Evolutionary conservation across 352 stramenopile species (phyloP).

Genomic region (Globisporangium iwayamae): DNA sequence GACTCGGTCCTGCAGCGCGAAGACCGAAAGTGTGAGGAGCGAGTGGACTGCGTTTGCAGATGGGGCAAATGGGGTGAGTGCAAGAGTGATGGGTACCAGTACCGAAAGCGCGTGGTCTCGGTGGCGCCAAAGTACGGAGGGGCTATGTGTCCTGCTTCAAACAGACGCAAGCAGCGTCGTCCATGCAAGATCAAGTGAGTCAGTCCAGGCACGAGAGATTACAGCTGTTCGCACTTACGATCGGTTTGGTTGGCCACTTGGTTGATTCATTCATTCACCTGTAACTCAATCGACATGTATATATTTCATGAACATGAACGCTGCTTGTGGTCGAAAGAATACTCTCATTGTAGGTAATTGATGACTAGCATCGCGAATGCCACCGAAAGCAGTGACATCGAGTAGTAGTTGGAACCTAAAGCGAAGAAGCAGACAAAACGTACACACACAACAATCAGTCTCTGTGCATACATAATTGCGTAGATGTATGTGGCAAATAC

Average conservation of each 20-base stretch:
- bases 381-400: not conserved
- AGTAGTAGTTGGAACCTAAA: not conserved
- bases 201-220: not conserved
- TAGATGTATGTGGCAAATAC: not conserved
- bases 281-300: constrained; percentile 3
- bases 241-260: not conserved
- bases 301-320: not conserved
- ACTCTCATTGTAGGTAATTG: constrained; percentile 3
- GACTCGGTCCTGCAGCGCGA: constrained; percentile 1
- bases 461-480: not conserved
- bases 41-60: constrained; percentile 17
- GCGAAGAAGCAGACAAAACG: not conserved
- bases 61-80: constrained; percentile 11
- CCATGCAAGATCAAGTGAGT: not conserved
- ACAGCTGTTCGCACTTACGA: not conserved
- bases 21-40: constrained; percentile 3
- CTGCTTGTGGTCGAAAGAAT: not conserved
- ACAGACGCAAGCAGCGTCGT: constrained; percentile 12
- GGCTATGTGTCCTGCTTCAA: constrained; percentile 22
- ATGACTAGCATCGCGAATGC: not conserved
- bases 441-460: not conserved
- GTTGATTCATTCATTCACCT: not conserved
- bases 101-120: constrained; percentile 30
- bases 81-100: constrained; percentile 27
- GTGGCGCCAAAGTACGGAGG: constrained; percentile 31